A percentile compares a stretch with the other conserved stretches of the same genome.
Evolutionary conservation across 2,329 filamentous ascomycete genomes (phyloP).

Genomic region (Talaromyces sp.): DNA sequence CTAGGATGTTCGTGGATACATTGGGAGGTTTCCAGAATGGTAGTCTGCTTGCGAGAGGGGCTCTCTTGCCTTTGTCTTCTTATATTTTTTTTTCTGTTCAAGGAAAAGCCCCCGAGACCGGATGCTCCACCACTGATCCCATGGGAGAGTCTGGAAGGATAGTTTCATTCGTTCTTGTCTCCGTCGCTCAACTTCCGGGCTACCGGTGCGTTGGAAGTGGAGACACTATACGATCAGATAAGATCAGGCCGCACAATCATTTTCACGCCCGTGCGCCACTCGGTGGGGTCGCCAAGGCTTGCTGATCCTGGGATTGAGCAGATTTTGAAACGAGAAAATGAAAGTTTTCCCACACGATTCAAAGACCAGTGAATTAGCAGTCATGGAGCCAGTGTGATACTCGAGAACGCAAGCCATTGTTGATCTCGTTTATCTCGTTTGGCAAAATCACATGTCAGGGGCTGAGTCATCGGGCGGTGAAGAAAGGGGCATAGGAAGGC

Average conservation of each 20-base stretch:
- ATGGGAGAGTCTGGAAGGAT: not conserved
- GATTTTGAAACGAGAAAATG: not conserved
- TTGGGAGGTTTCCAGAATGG: not conserved
- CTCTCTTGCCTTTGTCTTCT: not conserved
- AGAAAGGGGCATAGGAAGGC: not conserved
- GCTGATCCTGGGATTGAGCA: slow-evolving; percentile 2
- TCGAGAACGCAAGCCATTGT: not conserved
- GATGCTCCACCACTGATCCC: slow-evolving; percentile 6
- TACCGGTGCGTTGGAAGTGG: slow-evolving; percentile 14
- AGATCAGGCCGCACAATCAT: slow-evolving; percentile 20
- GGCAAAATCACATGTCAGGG: slow-evolving; percentile 12
- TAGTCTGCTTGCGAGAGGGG: slow-evolving; percentile 9
- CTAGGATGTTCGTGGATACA: not conserved
- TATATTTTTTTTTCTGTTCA: too few species aligned
- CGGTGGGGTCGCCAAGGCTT: slow-evolving; percentile 7
- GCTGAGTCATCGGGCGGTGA: slow-evolving; percentile 14
- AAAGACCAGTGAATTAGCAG: not conserved
- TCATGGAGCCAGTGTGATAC: not conserved
- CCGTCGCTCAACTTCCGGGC: slow-evolving; percentile 11
- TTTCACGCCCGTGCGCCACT: slow-evolving; percentile 1
- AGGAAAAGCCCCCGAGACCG: slow-evolving; percentile 10
- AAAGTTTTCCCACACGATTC: not conserved
- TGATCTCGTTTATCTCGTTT: not conserved
- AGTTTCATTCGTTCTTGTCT: slow-evolving; percentile 11
- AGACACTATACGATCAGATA: slow-evolving; percentile 27